These are phyloP conservation scores for Brettanomyces anomalus DNA, from an alignment of 805 yeast genomes.

Conservation along the genomic window DNA sequence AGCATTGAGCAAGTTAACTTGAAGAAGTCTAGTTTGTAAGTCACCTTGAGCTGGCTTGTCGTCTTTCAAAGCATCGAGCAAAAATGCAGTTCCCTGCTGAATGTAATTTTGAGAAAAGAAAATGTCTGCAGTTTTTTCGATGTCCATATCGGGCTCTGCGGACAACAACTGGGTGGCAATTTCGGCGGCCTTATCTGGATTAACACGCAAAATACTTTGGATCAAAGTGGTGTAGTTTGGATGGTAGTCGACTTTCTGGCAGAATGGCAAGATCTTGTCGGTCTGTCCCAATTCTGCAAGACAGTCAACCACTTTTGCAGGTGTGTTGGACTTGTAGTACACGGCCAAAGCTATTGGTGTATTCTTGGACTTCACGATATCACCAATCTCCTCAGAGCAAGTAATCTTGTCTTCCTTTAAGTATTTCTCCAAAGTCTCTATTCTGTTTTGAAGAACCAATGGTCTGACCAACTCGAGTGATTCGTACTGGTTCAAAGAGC, in stretches of 20 bases:
- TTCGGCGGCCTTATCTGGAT: conserved; percentile 97
- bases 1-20: conserved; percentile 87
- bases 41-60: conserved; percentile 94
- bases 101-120: conserved; percentile 89
- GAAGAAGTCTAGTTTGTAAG: conserved; percentile 88
- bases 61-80: conserved; percentile 88
- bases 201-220: conserved; percentile 82
- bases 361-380: conserved; percentile 83
- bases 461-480: conserved; percentile 93
- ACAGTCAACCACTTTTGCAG: conserved; percentile 82
- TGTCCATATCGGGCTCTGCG: conserved; percentile 55
- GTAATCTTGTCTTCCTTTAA: conserved; percentile 90
- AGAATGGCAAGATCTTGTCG: conserved; percentile 90
- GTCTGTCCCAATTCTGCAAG: conserved; percentile 95
- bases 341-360: conserved; percentile 82
- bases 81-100: conserved; percentile 97
- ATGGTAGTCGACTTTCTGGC: conserved; percentile 77
- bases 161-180: conserved; percentile 82
- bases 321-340: conserved; percentile 73
- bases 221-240: conserved; percentile 88
- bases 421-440: conserved; percentile 92
- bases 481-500: conserved; percentile 86
- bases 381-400: conserved; percentile 96
- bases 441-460: conserved; percentile 89
- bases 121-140: conserved; percentile 85